Conservation (phyloP, 306 rosid species). For the Citrullus colocynthis region DNA sequence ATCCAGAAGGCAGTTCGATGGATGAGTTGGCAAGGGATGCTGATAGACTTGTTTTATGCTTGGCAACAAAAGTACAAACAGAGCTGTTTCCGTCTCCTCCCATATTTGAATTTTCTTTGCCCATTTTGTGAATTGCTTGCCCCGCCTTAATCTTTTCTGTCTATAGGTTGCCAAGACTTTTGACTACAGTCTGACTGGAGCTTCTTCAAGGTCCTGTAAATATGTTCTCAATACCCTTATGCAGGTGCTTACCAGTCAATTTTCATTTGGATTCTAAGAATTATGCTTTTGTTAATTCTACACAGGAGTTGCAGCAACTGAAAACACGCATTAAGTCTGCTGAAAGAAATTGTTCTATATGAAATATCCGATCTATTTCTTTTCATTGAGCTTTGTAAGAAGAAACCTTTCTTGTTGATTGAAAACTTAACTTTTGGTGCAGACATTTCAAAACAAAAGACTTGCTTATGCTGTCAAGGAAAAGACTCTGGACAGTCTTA, state of each 20-base stretch:
- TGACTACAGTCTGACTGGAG: constrained; percentile 95
- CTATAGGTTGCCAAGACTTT: constrained; percentile 84
- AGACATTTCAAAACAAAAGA: constrained; percentile 96
- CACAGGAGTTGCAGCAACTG: not conserved
- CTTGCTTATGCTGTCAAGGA: constrained; percentile 88
- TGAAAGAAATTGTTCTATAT: not conserved
- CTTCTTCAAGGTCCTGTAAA: constrained; percentile 95
- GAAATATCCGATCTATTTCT: not conserved
- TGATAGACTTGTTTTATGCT: constrained; percentile 86
- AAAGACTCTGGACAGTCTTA: constrained; percentile 84
- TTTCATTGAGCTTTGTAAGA: not conserved
- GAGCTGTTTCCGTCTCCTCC: not conserved
- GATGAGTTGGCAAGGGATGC: constrained; percentile 83
- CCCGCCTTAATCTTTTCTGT: not conserved
- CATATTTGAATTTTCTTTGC: not conserved
- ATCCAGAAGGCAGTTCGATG: constrained; percentile 87
- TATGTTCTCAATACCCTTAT: constrained; percentile 95
- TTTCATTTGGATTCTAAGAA: not conserved
- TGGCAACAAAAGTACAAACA: constrained; percentile 64
- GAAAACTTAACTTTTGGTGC: constrained; percentile 10
- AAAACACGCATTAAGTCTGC: not conserved
- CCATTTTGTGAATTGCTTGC: not conserved
- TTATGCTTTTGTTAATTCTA: not conserved
- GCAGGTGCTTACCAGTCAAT: constrained; percentile 48
- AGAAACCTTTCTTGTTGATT: constrained; percentile 1